Base-by-base conservation (phyloP, 768 basidiomycete genomes). In the Dictyophora rubrovolvata region DNA sequence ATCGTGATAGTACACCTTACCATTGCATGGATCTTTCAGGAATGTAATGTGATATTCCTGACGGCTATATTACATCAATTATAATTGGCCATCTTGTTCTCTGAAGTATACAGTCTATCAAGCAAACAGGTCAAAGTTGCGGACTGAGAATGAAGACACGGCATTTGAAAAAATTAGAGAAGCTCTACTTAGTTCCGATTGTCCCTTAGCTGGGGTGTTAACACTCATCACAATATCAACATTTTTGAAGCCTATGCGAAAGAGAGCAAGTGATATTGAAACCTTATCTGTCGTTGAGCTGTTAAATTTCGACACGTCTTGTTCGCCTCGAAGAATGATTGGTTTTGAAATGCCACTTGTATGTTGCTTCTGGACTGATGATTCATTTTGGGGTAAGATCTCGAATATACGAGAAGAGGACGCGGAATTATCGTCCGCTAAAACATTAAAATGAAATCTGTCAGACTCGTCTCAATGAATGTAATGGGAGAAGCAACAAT, bases 391-490 rank as follows among this genome's bases (percentile, higher is more conserved):
- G 2, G 74, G 65, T n/a, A 62, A 59, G 23, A 82, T 69, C 1
- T 67, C 68, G 18, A 76, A 60, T 18, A 93, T 76, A 21, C 69
- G 67, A 10, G 74, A 72, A 10, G 77, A 76, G 47, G 70, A 63
- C 6, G 95, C 90, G 21, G 79, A 74, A 67, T 96, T 98, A 72
- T 98, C 96, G 65, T 95, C 84, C 12, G 93, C 94, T 48, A 98
- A 72, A 1, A 93, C 86, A 55, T 84, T 79, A 63, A 96, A 96
- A 73, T 96, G 94, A 66, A 86, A 93, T 70, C 95, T 99, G 70
- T n/a, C 21, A 54, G 21, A 20, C 28, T 28, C 28, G 28, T 28
- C 7, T 28, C 16, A 60, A 16, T 52, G 48, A 23, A n/a, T 18
- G n/a, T 5, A 28, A 47, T 7, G 28, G 28, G 10, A n/a, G 28